Base-by-base conservation (phyloP, 1,284 basidiomycete genomes). In the Melampsora larici-populina region DNA sequence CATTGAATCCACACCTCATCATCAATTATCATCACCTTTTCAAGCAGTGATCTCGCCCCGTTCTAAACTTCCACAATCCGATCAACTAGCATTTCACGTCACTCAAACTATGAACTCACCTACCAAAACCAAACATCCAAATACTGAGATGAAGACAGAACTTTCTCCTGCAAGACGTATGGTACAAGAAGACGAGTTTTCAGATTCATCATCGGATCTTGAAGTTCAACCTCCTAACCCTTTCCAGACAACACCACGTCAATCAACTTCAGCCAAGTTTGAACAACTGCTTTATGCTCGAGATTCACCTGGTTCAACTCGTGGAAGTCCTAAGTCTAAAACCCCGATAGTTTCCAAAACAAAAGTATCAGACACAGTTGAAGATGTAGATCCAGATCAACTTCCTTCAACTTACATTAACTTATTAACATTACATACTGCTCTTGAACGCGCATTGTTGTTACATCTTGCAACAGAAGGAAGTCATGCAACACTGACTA, bases 401-500 rank as follows among this genome's bases (percentile, higher is more conserved):
- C 43, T 72, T 48, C 70, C 70, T 2, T 33, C 13, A 3, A 51
- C 40, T 21, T 74, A 43, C 48, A 29, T 29, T 7, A 74, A 66
- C 43, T 29, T 74, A 5, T 51, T 74, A 31, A 40, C n/a, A 18
- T 48, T 74, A n/a, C 72, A 74, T 46, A 66, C 46, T 26, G 72
- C 72, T 6, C 26, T 74, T 29, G 72, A 74, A 65, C 43, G 64
- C 21, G 72, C 72, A n/a, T 40, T 74, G 13, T 36, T 74, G 5
- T 21, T 74, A 5, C 72, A 74, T 66, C 62, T 74, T 21, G 72
- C 72, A 49, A 74, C 72, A 17, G 55, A 74, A 65, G 72, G 72
- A 24, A 49, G 36, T 21, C 46, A 21, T 43, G 60, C 55, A n/a
- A 40, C 70, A 0, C 55, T 72, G 2, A 72, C 70, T 0, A 31